Percentiles rank a stretch among this genome's conserved stretches.
Evolutionary conservation across 176 grass and related monocot species (phyloP).

Genomic region (Neostapfia colusana): DNA sequence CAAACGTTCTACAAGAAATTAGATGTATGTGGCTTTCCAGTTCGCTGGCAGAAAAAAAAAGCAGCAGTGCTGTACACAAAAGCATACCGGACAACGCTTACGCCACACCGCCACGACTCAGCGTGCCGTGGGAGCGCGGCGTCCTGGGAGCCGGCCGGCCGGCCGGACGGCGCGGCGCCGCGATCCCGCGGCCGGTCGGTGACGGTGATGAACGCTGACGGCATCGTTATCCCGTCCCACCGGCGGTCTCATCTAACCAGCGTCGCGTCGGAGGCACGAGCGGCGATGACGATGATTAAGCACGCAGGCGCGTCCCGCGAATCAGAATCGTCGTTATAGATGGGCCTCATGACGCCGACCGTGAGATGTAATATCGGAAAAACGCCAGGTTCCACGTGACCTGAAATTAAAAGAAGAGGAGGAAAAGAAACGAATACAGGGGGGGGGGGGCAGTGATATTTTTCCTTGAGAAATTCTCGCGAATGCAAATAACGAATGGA

Average conservation of each 20-base stretch:
- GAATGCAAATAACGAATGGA: too few relatives aligned
- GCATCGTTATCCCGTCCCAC: not conserved
- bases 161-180: not conserved
- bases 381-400: not conserved
- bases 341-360: not conserved
- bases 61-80: not conserved
- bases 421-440: not conserved
- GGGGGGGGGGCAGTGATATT: too few relatives aligned
- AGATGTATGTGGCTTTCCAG: not conserved
- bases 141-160: conserved; percentile 20
- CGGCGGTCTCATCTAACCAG: not conserved
- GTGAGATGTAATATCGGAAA: not conserved
- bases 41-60: not conserved
- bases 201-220: conserved; percentile 9
- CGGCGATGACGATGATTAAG: not conserved
- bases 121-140: conserved; percentile 25
- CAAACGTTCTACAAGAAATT: not conserved
- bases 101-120: not conserved
- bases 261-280: not conserved
- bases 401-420: not conserved
- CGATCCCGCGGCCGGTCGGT: not conserved
- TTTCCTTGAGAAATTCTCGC: too few relatives aligned
- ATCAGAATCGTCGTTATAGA: not conserved
- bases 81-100: not conserved
- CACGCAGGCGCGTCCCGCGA: not conserved